Evolutionary conservation across 352 stramenopile species (phyloP).

Genomic region (Pythium inflatum): DNA sequence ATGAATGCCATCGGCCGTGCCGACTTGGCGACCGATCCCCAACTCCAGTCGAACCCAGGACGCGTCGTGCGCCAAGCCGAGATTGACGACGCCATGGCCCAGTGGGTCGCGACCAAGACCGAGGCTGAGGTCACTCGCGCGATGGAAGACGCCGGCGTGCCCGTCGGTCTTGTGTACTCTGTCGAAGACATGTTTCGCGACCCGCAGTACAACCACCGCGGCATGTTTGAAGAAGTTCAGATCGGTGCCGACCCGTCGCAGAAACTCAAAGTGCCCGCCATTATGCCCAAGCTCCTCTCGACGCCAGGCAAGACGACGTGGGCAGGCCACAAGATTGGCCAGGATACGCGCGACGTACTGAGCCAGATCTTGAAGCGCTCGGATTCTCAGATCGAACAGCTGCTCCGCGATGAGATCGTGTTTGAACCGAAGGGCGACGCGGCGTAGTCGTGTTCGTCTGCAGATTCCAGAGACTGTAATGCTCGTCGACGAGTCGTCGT

Average conservation of each 20-base stretch:
- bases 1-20: conserved; percentile 72
- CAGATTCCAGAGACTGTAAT: background rate
- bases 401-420: conserved; percentile 63
- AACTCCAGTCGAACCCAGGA: conserved; percentile 71
- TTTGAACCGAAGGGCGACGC: no score
- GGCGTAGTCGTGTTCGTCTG: no score
- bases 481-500: no score
- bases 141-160: conserved; percentile 63
- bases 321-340: conserved; percentile 64
- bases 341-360: conserved; percentile 74
- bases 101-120: conserved; percentile 57
- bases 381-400: conserved; percentile 51
- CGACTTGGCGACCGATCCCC: conserved; percentile 58
- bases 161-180: conserved; percentile 78
- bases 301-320: conserved; percentile 70
- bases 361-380: conserved; percentile 57
- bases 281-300: conserved; percentile 69
- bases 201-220: conserved; percentile 69
- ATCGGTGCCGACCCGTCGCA: conserved; percentile 38
- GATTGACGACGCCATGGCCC: conserved; percentile 63
- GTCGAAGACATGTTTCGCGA: conserved; percentile 81
- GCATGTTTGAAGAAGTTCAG: conserved; percentile 76
- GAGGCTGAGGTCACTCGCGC: conserved; percentile 51
- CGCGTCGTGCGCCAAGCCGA: conserved; percentile 62
- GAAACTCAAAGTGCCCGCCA: conserved; percentile 69